A percentile compares a stretch with the other conserved stretches of the same genome.
Conservation (phyloP, 306 rosid genomes). For the Fagus crenata region DNA sequence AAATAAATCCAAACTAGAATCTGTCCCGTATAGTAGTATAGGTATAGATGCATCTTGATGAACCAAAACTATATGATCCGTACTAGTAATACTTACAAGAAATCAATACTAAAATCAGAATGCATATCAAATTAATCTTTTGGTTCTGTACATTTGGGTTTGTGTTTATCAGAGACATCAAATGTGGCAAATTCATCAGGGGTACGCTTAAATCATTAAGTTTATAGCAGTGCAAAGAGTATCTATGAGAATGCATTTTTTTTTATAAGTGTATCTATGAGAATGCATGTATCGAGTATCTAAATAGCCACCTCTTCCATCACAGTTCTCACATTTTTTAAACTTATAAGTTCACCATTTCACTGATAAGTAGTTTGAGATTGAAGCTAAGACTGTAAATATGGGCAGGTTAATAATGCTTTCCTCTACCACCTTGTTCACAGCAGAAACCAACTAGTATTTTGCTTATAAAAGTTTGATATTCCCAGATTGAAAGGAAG, state of each 20-base stretch:
- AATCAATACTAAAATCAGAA: slow-evolving; percentile 7
- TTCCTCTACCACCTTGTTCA: neutral
- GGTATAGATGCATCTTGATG: neutral
- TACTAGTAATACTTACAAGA: neutral
- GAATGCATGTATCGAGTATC: neutral
- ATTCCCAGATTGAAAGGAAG: too few species aligned
- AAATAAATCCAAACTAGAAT: neutral
- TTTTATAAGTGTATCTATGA: too few species aligned
- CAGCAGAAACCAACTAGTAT: neutral
- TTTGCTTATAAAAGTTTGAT: too few species aligned
- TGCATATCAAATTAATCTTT: neutral
- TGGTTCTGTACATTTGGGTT: neutral
- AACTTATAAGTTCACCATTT: neutral
- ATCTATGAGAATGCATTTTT: too few species aligned
- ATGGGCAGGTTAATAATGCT: neutral
- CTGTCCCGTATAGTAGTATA: neutral
- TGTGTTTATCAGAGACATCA: neutral
- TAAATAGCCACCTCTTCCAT: neutral
- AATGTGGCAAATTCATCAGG: neutral
- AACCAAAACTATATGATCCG: neutral
- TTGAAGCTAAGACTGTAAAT: neutral
- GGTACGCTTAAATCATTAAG: neutral
- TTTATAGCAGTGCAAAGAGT: neutral
- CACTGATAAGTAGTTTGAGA: neutral
- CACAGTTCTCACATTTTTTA: neutral